phyloP scores from a whole-genome alignment of 2,329 filamentous ascomycete genomes.

The Coniella vitis region DNA sequence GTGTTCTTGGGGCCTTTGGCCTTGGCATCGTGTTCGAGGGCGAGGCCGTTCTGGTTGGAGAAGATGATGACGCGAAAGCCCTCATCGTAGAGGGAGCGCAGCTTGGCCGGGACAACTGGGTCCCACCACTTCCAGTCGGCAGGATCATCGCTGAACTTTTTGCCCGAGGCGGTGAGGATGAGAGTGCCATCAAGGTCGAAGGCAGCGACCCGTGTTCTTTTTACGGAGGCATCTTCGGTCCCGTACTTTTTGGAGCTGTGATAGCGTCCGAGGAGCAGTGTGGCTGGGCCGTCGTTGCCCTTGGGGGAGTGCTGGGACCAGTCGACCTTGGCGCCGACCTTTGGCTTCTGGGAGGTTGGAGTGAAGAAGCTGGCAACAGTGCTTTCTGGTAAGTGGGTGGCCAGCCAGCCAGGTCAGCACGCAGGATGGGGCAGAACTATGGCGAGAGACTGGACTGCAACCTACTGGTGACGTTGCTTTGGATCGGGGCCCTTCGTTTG shows the following conservation, averaged over 20 bases:
- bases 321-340: constrained; percentile 52
- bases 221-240: constrained; percentile 22
- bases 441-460: background rate
- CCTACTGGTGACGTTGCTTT: constrained; percentile 46
- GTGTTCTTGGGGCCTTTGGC: constrained; percentile 49
- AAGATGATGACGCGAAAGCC: constrained; percentile 72
- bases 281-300: constrained; percentile 42
- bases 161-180: constrained; percentile 73
- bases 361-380: constrained; percentile 84
- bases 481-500: constrained; percentile 45
- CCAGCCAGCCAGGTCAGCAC: constrained; percentile 15
- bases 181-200: constrained; percentile 85
- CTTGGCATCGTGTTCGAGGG: constrained; percentile 67
- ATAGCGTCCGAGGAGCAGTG: constrained; percentile 72
- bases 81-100: constrained; percentile 59
- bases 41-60: constrained; percentile 84
- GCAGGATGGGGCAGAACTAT: background rate
- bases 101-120: constrained; percentile 54
- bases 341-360: constrained; percentile 75
- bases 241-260: constrained; percentile 27
- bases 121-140: constrained; percentile 97
- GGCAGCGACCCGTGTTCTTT: constrained; percentile 57
- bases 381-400: constrained; percentile 42
- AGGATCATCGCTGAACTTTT: constrained; percentile 63
- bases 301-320: constrained; percentile 63